Base-by-base conservation (phyloP, 192 early-diverging fungal genomes). In the Gonapodya prolifera region DNA sequence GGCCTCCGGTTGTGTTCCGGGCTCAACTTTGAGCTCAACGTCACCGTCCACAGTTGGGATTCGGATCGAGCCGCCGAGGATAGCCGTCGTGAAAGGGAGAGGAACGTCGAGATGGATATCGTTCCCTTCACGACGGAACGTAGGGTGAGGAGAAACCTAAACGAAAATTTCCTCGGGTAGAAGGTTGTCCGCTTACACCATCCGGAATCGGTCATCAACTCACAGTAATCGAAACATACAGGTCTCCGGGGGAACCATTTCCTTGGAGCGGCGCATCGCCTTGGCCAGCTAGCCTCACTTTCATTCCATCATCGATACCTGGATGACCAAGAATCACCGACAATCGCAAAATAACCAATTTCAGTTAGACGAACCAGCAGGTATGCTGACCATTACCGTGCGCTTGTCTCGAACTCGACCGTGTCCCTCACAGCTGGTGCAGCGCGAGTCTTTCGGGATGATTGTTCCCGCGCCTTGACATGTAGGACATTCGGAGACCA, bases 1-100 rank as follows among this genome's bases (percentile, higher is more conserved):
- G 34, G 96, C 95, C n/a, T 90, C 91, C 0, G 97, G 95, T 80
- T 99, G 97, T 1, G 92, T 89, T 35, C 95, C 96, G 8, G 91
- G 75, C 28, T 91, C 91, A 61, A 99, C 82, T 70, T 89, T 93
- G 34, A 99, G 83, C 75, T 99, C 96, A 0, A 98, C 95, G 78
- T 97, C 94, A 34, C 97, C 96, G 81, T 99, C 96, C 2, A 99
- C 88, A 2, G 97, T 98, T 0, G 94, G 95, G 18, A 99, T 89
- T 1, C 90, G 86, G 1, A 97, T 82, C 0, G 85, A 85, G 70
- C 97, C 97, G 34, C 97, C 97, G 35, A 99, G 83, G 1, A 96
- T 84, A 1, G 97, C 97, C 0, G 87, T 93, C 23, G 91, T 86
- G 78, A 99, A 89, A 2, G 97, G 96, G 23, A 99, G 84, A 0